These are phyloP conservation scores for Pittosporum tobira DNA, from an alignment of 129 eudicot species.

Conservation along the genomic window DNA sequence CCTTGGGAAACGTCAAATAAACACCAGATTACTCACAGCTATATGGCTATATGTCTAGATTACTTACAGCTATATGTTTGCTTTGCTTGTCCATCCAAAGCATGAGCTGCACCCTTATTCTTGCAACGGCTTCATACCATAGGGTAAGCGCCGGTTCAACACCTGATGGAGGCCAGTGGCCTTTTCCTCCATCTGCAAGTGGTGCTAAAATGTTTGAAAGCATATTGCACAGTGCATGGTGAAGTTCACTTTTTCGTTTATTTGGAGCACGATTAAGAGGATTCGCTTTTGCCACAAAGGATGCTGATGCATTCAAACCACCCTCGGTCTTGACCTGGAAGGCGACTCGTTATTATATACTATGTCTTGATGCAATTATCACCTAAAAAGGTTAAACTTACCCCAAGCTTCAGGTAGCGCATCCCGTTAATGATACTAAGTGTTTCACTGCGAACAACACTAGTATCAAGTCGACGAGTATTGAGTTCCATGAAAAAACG, in stretches of 20 bases:
- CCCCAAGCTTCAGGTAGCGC: conserved; percentile 99
- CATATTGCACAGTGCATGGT: conserved; percentile 95
- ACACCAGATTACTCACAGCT: no score
- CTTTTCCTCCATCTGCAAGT: conserved; percentile 90
- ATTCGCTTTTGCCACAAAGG: conserved; percentile 97
- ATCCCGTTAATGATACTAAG: conserved; percentile 92
- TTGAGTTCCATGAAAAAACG: conserved; percentile 97
- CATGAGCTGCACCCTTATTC: conserved; percentile 75
- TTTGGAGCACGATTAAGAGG: conserved; percentile 88
- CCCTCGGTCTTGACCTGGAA: conserved; percentile 95
- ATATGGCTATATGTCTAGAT: not conserved
- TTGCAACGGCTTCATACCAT: conserved; percentile 97
- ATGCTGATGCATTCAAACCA: conserved; percentile 88
- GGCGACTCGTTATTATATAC: conserved; percentile 8
- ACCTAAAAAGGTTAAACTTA: conserved; percentile 8
- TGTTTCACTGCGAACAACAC: conserved; percentile 89
- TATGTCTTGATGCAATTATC: not conserved
- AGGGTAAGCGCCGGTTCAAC: conserved; percentile 85
- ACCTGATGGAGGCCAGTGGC: conserved; percentile 96
- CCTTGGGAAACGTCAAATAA: not conserved
- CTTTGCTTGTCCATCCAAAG: conserved; percentile 98
- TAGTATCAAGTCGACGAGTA: conserved; percentile 90
- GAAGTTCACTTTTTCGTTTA: conserved; percentile 93
- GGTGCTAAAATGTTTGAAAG: conserved; percentile 92
- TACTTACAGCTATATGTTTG: conserved; percentile 89